phyloP scores from a whole-genome alignment of 2,329 filamentous ascomycete species.

The Chalaropsis thielavioides region DNA sequence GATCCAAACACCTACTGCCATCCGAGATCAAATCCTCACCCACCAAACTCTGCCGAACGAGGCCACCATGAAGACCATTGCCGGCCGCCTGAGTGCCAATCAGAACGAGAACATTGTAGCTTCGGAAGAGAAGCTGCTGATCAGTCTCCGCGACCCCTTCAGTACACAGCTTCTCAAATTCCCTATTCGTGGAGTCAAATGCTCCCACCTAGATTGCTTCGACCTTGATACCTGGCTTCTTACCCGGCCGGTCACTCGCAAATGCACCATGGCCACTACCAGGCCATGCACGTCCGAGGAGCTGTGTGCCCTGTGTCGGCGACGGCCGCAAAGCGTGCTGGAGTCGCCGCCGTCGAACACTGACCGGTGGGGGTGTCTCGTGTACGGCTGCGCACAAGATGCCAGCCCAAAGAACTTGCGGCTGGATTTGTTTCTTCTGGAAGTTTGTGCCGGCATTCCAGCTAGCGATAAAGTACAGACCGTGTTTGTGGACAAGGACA shows the following conservation, averaged over 20 bases:
- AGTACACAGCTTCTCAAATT: conserved; percentile 47
- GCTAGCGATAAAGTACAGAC: neutral
- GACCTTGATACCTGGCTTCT: conserved; percentile 70
- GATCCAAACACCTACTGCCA: conserved; percentile 33
- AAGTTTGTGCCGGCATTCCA: neutral
- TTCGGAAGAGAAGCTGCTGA: conserved; percentile 42
- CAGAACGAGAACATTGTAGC: conserved; percentile 10
- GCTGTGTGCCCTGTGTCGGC: neutral
- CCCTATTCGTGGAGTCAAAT: conserved; percentile 56
- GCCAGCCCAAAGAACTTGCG: conserved; percentile 7
- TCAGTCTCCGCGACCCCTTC: conserved; percentile 55
- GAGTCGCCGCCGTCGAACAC: neutral
- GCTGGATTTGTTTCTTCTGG: neutral
- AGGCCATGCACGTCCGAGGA: neutral
- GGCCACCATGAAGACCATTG: neutral
- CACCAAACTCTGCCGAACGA: conserved; percentile 28
- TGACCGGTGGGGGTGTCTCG: conserved; percentile 9
- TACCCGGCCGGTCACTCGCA: conserved; percentile 40
- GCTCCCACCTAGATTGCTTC: conserved; percentile 75
- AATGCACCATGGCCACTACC: conserved; percentile 22
- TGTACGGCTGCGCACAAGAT: conserved; percentile 10
- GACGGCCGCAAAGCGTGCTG: neutral
- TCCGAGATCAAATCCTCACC: conserved; percentile 29
- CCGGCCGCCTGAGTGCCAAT: neutral
- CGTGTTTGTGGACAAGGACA: conserved; percentile 1